Conservation (phyloP, 495 filamentous ascomycete genomes). For the Clohesyomyces aquaticus region DNA sequence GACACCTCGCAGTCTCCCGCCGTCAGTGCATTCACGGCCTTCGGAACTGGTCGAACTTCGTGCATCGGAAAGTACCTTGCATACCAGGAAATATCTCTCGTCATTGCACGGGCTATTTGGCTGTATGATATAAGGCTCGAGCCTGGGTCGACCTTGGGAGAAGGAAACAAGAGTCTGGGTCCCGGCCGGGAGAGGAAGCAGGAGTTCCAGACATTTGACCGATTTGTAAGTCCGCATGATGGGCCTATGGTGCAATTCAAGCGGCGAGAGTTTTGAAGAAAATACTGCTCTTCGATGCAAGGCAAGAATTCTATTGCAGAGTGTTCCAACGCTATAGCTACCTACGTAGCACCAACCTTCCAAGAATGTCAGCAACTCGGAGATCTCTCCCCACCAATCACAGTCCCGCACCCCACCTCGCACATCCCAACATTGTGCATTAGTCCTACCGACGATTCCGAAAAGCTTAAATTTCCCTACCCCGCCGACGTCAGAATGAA, state of each 20-base stretch:
- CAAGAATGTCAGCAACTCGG: no score
- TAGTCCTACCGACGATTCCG: no score
- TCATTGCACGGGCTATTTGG: conserved; percentile 14
- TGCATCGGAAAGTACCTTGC: conserved; percentile 31
- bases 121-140: conserved; percentile 20
- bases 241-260: conserved; percentile 59
- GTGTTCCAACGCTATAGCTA: no score
- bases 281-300: no score
- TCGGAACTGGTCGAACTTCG: conserved; percentile 16
- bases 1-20: background rate
- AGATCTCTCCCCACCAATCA: no score
- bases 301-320: no score
- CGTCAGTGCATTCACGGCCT: conserved; percentile 18
- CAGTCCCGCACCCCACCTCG: no score
- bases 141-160: conserved; percentile 8
- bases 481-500: no score
- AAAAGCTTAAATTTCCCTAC: no score
- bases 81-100: conserved; percentile 21
- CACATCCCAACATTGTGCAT: no score
- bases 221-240: conserved; percentile 57
- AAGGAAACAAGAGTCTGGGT: conserved; percentile 38
- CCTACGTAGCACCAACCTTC: no score
- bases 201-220: conserved; percentile 59
- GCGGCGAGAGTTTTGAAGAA: conserved; percentile 15
- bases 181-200: conserved; percentile 52